Conservation (phyloP, 805 yeast genomes). For the Myxozyma neotropica region DNA sequence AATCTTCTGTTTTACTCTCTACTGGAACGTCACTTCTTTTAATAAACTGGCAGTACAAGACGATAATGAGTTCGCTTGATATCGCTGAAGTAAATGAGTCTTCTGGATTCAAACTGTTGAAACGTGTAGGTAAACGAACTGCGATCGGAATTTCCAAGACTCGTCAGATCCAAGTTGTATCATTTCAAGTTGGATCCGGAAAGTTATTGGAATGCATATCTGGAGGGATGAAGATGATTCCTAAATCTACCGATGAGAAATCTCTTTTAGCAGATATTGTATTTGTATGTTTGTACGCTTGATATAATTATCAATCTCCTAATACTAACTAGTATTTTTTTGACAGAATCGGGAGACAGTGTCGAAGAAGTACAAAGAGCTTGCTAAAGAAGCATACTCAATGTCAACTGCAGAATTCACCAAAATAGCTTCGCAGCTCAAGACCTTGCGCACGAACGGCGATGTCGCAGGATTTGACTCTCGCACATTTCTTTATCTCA, state of each 20-base stretch:
- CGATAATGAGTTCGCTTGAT: constrained; percentile 17
- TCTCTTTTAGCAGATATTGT: constrained; percentile 15
- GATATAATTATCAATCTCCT: neutral
- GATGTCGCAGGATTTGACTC: constrained; percentile 5
- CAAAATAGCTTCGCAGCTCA: constrained; percentile 1
- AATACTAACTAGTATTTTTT: neutral
- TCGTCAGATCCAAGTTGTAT: constrained; percentile 17
- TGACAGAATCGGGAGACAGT: neutral
- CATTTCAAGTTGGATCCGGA: constrained; percentile 24
- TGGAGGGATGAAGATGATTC: constrained; percentile 20
- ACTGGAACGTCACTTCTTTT: constrained; percentile 18
- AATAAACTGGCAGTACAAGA: constrained; percentile 28
- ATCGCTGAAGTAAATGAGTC: neutral
- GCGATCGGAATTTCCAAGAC: constrained; percentile 21
- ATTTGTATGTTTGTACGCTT: constrained; percentile 10
- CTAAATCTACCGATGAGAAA: neutral
- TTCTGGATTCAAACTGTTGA: constrained; percentile 7
- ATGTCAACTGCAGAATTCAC: neutral
- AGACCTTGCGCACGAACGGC: constrained; percentile 1
- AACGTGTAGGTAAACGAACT: constrained; percentile 19
- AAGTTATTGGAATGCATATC: constrained; percentile 27
- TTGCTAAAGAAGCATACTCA: neutral
- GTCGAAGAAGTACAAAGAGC: constrained; percentile 2
- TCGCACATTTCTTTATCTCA: constrained; percentile 6
- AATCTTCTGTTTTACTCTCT: constrained; percentile 19